Evolutionary conservation across 1,284 basidiomycete genomes (phyloP), one percentile per base, ranked within the genome.

Genomic region (Boletus sp.): DNA sequence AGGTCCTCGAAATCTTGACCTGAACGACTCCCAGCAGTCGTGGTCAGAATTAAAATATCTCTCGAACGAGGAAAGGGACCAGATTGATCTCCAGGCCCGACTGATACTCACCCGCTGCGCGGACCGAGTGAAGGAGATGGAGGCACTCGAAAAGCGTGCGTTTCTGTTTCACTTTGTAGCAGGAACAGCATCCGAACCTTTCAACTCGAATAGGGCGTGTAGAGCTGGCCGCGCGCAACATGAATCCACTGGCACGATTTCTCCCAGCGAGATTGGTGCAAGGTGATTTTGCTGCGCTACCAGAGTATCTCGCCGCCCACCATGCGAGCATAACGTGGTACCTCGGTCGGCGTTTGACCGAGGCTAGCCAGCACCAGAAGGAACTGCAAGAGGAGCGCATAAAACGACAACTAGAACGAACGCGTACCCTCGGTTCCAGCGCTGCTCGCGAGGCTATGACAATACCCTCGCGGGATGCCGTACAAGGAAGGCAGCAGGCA

Each of bases 371-470:
- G 60, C 74, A 68, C 17, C 88, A 93, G 59, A 88, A 87, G 59
- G 85, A 88, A 56, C 80, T 94, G 75, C 92, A 95, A 66, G 91
- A 94, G 66, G 86, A 89, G 61, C 82, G 91, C 42, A 77, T 93
- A 54, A 82, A 83, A 60, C 80, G 90, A 9, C 88, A 93, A 61
- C 68, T 88, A 49, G 91, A 93, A 61, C 75, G 87, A 52, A 80
- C 85, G 13, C 78, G 76, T 51, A 88, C 86, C 3, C 75, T 92
- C n/a, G 90, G 90, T 4, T 88, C 86, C 8, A 78, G 74, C 40
- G 82, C 81, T 30, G 74, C 77, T 38, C 74, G 77, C 48, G 83
- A 85, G 59, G 76, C 72, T 39, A 61, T 76, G 53, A 66, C 67
- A 57, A 71, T 82, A 53, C 59, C 60, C 34, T 52, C 65, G 17